Conservation (phyloP, 371 early-diverging fungal species). For the Apophysomyces ossiformis region DNA sequence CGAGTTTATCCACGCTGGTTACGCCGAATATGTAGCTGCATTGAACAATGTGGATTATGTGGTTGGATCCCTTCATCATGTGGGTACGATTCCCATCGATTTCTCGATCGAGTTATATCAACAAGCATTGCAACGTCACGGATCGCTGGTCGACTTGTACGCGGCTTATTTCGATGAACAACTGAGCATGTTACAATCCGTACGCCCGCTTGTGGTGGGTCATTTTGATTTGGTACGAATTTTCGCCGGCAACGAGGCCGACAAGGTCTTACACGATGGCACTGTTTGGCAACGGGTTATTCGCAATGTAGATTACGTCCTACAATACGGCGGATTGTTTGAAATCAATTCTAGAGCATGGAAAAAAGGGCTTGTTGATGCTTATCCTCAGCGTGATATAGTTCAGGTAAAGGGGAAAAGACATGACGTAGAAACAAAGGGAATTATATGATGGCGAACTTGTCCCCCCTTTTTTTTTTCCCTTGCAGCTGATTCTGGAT, state of each 20-base stretch:
- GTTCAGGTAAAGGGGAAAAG: slow-evolving; percentile 54
- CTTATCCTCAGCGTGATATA: slow-evolving; percentile 88
- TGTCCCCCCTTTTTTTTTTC: not conserved
- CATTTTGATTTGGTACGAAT: slow-evolving; percentile 94
- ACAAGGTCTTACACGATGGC: slow-evolving; percentile 23
- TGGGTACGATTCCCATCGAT: slow-evolving; percentile 82
- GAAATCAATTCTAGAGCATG: slow-evolving; percentile 93
- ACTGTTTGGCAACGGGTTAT: slow-evolving; percentile 65
- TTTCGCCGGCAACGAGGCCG: slow-evolving; percentile 60
- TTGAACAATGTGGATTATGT: slow-evolving; percentile 69
- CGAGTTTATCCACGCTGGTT: slow-evolving; percentile 72
- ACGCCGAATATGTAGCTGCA: slow-evolving; percentile 31
- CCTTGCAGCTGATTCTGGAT: slow-evolving; percentile 59
- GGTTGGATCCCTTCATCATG: slow-evolving; percentile 96
- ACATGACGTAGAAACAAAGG: no score
- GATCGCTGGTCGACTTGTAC: slow-evolving; percentile 51
- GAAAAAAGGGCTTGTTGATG: slow-evolving; percentile 85
- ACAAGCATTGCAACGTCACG: slow-evolving; percentile 42
- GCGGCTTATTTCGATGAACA: slow-evolving; percentile 89
- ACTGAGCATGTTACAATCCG: slow-evolving; percentile 66
- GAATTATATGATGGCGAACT: no score
- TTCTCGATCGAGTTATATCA: slow-evolving; percentile 69
- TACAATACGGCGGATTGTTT: slow-evolving; percentile 83
- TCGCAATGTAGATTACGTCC: slow-evolving; percentile 84
- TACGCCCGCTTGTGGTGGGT: slow-evolving; percentile 85